Conservation (phyloP, 306 rosid genomes). For the Quercus wislizeni region DNA sequence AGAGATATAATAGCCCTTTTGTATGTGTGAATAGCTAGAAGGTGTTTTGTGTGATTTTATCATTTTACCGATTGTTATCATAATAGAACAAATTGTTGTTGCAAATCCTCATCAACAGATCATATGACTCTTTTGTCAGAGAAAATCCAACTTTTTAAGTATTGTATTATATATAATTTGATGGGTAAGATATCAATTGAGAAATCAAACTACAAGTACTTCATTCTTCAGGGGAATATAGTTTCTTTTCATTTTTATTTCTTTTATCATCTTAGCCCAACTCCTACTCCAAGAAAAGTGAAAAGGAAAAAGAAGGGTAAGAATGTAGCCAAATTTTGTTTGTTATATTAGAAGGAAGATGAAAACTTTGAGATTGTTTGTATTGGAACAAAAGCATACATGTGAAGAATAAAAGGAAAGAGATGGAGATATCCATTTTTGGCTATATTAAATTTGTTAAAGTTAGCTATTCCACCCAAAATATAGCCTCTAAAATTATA, state of each 20-base stretch:
- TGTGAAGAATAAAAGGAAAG: neutral
- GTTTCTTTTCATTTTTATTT: neutral
- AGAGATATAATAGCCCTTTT: no score
- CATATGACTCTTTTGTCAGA: conserved; percentile 4
- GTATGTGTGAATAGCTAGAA: neutral
- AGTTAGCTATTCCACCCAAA: no score
- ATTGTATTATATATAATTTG: neutral
- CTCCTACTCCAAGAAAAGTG: neutral
- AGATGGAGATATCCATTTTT: neutral
- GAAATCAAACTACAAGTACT: neutral
- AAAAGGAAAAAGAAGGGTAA: neutral
- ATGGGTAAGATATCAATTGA: neutral
- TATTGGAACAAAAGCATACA: no score
- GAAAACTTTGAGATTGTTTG: no score
- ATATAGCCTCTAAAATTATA: neutral
- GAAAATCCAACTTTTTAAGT: neutral
- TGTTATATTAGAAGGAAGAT: no score
- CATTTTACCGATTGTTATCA: neutral
- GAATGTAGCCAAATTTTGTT: no score
- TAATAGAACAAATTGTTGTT: neutral
- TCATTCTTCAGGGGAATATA: neutral
- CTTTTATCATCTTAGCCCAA: neutral
- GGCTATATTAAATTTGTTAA: neutral
- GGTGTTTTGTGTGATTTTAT: neutral
- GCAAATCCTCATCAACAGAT: conserved; percentile 11